A percentile compares a stretch with the other conserved stretches of the same genome.
These are phyloP conservation scores for Brassica incana DNA, from an alignment of 345 rosid species.

Conservation along the genomic window DNA sequence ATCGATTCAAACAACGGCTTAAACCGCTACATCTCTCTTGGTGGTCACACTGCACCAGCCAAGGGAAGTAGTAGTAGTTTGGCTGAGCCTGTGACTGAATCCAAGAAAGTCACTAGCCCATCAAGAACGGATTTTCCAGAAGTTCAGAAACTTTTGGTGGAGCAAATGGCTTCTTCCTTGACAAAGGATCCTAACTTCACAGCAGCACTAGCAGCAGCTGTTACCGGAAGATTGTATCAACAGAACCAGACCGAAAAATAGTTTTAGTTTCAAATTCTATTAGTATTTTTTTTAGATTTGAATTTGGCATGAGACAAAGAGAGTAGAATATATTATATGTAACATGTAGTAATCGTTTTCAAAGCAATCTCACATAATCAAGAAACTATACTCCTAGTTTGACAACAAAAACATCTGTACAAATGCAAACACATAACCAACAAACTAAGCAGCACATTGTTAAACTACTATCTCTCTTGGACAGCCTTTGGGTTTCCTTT, in stretches of 20 bases:
- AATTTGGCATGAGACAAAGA: constrained; percentile 1
- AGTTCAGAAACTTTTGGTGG: constrained; percentile 67
- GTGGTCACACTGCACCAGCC: constrained; percentile 47
- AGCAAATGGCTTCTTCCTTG: constrained; percentile 92
- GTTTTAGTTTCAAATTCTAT: constrained; percentile 22
- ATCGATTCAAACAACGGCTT: constrained; percentile 55
- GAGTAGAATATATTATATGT: constrained; percentile 7
- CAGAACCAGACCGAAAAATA: constrained; percentile 49
- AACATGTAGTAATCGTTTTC: constrained; percentile 26
- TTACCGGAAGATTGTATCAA: constrained; percentile 70
- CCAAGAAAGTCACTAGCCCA: constrained; percentile 36
- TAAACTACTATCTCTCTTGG: constrained; percentile 5
- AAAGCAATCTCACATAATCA: constrained; percentile 30
- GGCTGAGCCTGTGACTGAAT: constrained; percentile 47
- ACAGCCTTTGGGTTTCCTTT: background rate
- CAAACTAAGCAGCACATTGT: constrained; percentile 26
- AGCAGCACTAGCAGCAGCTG: constrained; percentile 89
- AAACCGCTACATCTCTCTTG: constrained; percentile 40
- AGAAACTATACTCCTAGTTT: constrained; percentile 15
- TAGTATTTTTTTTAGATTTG: constrained; percentile 28
- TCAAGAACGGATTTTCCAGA: constrained; percentile 57
- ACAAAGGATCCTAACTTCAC: constrained; percentile 95
- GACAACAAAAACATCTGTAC: constrained; percentile 33
- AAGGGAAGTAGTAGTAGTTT: constrained; percentile 39
- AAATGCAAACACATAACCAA: constrained; percentile 13